These are phyloP conservation scores for Inga oerstediana DNA, from an alignment of 306 rosid species.

Conservation along the genomic window DNA sequence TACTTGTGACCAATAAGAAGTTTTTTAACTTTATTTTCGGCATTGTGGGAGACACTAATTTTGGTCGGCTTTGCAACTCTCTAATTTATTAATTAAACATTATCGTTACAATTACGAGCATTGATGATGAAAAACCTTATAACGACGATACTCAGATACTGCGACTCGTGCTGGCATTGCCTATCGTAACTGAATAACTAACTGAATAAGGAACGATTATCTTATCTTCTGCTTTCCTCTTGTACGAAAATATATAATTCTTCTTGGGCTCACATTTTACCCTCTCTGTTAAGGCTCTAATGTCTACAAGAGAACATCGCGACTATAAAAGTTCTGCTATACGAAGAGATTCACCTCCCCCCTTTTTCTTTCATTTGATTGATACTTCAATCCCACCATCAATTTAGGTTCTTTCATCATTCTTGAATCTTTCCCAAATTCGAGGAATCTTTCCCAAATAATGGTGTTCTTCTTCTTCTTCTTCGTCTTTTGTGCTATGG, in stretches of 20 bases:
- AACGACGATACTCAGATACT: neutral
- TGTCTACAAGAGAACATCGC: neutral
- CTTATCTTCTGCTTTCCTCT: constrained; percentile 30
- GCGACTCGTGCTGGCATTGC: constrained; percentile 42
- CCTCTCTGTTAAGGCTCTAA: constrained; percentile 54
- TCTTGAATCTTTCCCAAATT: constrained; percentile 45
- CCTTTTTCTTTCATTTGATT: constrained; percentile 34
- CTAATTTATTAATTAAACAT: constrained; percentile 12
- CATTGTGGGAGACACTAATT: neutral
- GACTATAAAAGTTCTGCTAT: constrained; percentile 33
- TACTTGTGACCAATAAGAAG: neutral
- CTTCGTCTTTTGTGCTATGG: constrained; percentile 32
- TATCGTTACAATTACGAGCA: neutral
- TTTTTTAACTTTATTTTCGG: neutral
- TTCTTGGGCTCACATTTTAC: constrained; percentile 13
- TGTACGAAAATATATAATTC: constrained; percentile 2
- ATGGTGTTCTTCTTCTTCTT: constrained; percentile 37
- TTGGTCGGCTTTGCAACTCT: constrained; percentile 26
- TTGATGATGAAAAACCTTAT: constrained; percentile 14
- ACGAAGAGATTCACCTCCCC: constrained; percentile 35
- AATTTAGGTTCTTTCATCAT: constrained; percentile 32
- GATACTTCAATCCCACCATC: constrained; percentile 3
- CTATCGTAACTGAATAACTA: constrained; percentile 59
- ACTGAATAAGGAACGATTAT: constrained; percentile 76
- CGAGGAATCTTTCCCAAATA: constrained; percentile 16